Evolutionary conservation across 2,329 filamentous ascomycete genomes (phyloP), one percentile per base, ranked within the genome.

Genomic region (Colletotrichum agaves): DNA sequence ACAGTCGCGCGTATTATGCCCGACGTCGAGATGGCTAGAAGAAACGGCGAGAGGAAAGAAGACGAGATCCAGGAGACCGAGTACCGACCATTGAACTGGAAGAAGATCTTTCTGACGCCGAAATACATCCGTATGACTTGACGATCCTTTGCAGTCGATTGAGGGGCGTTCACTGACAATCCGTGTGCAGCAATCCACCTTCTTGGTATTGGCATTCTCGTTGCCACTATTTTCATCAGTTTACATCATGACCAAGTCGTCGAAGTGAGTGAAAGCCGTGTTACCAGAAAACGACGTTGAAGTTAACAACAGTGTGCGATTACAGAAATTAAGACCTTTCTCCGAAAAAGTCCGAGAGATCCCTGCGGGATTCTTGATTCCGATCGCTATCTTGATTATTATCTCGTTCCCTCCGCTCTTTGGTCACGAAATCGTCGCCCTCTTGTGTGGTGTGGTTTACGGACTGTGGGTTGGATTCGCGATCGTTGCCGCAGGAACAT

Each of bases 391-490:
- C 19, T 71, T 82, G 31, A 74, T 82, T 52, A 47, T 77, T 39
- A 78, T 82, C 41, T 81, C 79, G 3, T 80, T 82, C 59, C 80
- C 80, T 4, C 79, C 79, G 1, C 72, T 82, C 12, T 81, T 82
- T 59, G 80, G 80, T 15, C 80, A 82, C 64, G 80, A 82, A 63
- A 72, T 82, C 44, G 71, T 82, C 47, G 79, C 76, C n/a, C 71
- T 82, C 17, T 69, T 82, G n/a, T 79, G 76, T 57, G 80, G 80
- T 70, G 76, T 81, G 0, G 79, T 81, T 6, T 82, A 78, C 60
- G 79, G 79, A 2, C 69, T 82, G 5, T 81, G 79, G 78, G 72
- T 79, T 15, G 80, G 79, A 4, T 81, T 82, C 52, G 78, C 73
- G 4, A 77, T 82, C 47, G 79, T 81, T 10, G 76, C 79, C 0